A percentile compares a stretch with the other conserved stretches of the same genome.
Conservation (phyloP, 352 stramenopile genomes). For the Thraustotheca clavata region DNA sequence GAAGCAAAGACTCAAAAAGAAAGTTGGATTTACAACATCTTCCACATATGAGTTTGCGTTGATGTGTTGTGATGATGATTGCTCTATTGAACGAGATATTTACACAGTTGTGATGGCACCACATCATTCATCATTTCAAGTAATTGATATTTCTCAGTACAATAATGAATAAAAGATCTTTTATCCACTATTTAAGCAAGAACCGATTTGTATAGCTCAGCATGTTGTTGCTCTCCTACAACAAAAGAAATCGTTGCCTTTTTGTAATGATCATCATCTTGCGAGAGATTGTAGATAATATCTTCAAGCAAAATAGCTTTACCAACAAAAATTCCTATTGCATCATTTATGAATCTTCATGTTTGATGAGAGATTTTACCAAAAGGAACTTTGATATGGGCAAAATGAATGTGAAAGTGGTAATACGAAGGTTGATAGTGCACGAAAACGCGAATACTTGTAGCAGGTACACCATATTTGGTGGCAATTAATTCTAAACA, state of each 20-base stretch:
- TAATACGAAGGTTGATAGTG: slow-evolving; percentile 88
- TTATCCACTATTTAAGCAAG: slow-evolving; percentile 37
- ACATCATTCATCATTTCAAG: too few relatives aligned
- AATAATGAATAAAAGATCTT: too few relatives aligned
- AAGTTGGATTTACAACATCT: too few relatives aligned
- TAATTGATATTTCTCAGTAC: too few relatives aligned
- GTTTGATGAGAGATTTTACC: slow-evolving; percentile 27
- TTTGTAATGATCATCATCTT: slow-evolving; percentile 56
- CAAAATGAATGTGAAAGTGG: slow-evolving; percentile 83
- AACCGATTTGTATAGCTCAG: slow-evolving; percentile 57
- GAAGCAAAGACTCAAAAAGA: too few relatives aligned
- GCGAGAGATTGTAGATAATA: slow-evolving; percentile 72
- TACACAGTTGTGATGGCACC: too few relatives aligned
- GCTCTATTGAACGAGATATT: too few relatives aligned
- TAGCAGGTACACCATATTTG: slow-evolving; percentile 49
- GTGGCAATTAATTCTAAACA: slow-evolving; percentile 39
- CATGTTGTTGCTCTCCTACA: slow-evolving; percentile 75
- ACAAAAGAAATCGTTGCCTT: slow-evolving; percentile 62
- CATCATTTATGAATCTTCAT: not conserved
- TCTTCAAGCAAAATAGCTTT: slow-evolving; percentile 81
- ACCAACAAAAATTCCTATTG: slow-evolving; percentile 51
- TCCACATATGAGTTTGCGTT: too few relatives aligned
- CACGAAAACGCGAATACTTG: slow-evolving; percentile 68
- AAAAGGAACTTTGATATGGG: slow-evolving; percentile 72
- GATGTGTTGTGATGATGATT: too few relatives aligned